Evolutionary conservation across 2,329 filamentous ascomycete species (phyloP).

Genomic region (Biscogniauxia mediterranea): DNA sequence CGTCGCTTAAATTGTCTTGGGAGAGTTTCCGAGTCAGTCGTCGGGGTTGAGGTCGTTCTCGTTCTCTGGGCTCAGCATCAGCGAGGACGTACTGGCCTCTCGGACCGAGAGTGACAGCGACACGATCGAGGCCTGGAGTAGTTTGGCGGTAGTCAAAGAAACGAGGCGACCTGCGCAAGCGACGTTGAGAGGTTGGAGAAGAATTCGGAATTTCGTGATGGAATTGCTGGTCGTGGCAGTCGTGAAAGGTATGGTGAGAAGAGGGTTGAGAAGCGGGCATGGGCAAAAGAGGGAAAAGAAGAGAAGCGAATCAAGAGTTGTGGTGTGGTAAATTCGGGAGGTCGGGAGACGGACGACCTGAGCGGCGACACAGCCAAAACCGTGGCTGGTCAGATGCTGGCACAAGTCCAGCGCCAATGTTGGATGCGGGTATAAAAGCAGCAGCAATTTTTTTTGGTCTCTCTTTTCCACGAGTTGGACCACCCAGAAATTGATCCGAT

Average conservation of each 20-base stretch:
- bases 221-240: background rate
- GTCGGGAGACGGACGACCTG: background rate
- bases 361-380: background rate
- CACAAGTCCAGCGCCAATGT: background rate
- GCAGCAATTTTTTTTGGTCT: background rate
- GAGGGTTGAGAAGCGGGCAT: background rate
- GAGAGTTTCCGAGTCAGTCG: conserved; percentile 40
- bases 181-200: conserved; percentile 46
- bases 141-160: conserved; percentile 37
- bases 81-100: conserved; percentile 37
- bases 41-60: conserved; percentile 26
- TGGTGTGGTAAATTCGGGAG: background rate
- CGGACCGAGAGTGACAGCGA: conserved; percentile 49
- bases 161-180: conserved; percentile 52
- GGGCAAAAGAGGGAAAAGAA: background rate
- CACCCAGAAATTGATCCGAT: background rate
- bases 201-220: conserved; percentile 28
- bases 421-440: background rate
- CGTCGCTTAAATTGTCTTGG: conserved; percentile 45
- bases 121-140: conserved; percentile 28
- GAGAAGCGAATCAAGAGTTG: background rate
- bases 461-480: background rate
- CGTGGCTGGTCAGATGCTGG: background rate
- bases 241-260: background rate
- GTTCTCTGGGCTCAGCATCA: conserved; percentile 31